Base-by-base conservation (phyloP, 2,329 filamentous ascomycete species). In the Penicillium thymicola region DNA sequence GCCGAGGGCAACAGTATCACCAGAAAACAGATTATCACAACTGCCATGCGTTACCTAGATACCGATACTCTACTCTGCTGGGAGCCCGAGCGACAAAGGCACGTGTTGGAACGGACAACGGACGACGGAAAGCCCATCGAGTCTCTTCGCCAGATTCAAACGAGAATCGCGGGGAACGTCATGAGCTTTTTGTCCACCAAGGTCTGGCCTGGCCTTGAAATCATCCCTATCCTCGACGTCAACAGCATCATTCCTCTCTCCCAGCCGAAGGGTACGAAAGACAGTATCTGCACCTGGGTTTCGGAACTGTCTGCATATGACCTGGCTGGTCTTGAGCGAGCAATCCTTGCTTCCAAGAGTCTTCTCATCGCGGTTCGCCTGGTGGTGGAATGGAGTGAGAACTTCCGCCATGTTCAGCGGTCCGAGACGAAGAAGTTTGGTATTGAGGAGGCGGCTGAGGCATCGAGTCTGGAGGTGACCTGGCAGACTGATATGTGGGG, bases 401-500 rank as follows among this genome's bases (percentile, higher is more conserved):
- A 88, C 27, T 84, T 87, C 76, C 56, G 82, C 81, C 60, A 75
- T 79, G 38, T 82, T 76, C 59, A 76, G 72, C 62, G 71, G n/a
- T 61, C 65, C 4, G 70, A 65, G 0, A 68, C 64, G 51, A 70
- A 62, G 59, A 75, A 70, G 34, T 97, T 95, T 70, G 89, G 90
- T 0, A 86, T 95, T 13, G 89, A 96, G 67, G 86, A 96, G 71
- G 93, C 92, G 0, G 87, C 90, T 0, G 80, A 82, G 67, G 88
- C 89, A 14, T 86, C 88, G 6, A 96, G 84, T 66, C 73, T 95
- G 41, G 94, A 99, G 78, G 90, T 96, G 16, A 82, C 85, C 61
- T 97, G 91, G 88, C 94, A 99, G 82, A 95, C 88, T 1, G 79
- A 83, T 28, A 87, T 89, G 75, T 97, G 94, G 93, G 94, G 94